Evolutionary conservation across 768 basidiomycete genomes (phyloP), one percentile per base, ranked within the genome.

Genomic region (Boletus coccyginus): DNA sequence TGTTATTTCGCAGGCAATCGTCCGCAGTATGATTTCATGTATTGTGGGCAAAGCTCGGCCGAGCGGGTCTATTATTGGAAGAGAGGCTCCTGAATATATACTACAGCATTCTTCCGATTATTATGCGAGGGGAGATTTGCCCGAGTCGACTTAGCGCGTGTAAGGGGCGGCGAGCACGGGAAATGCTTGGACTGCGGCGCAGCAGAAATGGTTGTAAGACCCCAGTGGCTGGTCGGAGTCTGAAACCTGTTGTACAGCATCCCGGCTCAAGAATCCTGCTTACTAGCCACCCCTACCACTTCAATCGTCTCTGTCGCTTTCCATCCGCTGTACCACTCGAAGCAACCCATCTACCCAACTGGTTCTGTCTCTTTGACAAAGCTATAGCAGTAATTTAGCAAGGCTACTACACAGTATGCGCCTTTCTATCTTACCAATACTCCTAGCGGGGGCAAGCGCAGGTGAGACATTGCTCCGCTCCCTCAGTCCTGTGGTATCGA

Each of bases 381-480:
- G 8, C 24, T 2, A 41, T 32, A 40, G 17, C 14, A 58, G n/a
- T 44, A 12, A 43, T 17, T 38, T 35, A 56, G 33, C 21, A 45
- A 40, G n/a, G 14, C 33, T 14, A 41, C 21, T 21, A 3, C 31
- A 32, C 27, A 53, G 1, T 11, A 79, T 80, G 78, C 76, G 68
- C 59, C 64, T 78, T 40, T 66, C 73, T 13, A 53, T 71, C 45
- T 53, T 78, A 36, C 72, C 76, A 42, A 58, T 72, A 32, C 62
- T 79, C 53, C 62, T 74, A 56, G 73, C 76, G 16, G 70, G 72
- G 40, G 77, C 73, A 27, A 69, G 64, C 38, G 46, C 69, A 35
- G 70, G 73, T 74, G 52, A 53, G 73, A 43, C 46, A 21, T 50
- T 4, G 35, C 56, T 43, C 49, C 27, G 39, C 21, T 24, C 35